A percentile compares a stretch with the other conserved stretches of the same genome.
phyloP scores from a whole-genome alignment of 2,329 filamentous ascomycete genomes.

The Aureobasidium melanogenum region DNA sequence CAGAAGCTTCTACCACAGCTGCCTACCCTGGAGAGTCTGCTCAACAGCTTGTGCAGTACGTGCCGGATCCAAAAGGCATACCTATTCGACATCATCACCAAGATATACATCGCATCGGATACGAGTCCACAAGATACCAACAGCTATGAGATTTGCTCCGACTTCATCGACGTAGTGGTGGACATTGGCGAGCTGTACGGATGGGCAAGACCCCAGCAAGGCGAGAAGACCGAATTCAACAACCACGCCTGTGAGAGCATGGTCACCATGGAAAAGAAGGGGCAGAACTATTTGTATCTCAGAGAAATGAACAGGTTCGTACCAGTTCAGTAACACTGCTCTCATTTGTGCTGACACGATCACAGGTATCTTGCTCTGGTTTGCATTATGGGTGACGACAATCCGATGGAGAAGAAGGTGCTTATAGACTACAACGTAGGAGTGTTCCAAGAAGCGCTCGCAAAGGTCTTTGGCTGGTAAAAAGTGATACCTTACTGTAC shows the following conservation, averaged over 20 bases:
- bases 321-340: not conserved
- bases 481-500: not conserved
- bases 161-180: conserved; percentile 97
- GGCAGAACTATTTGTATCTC: conserved; percentile 53
- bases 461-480: conserved; percentile 57
- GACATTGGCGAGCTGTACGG: conserved; percentile 95
- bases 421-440: conserved; percentile 82
- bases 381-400: conserved; percentile 75
- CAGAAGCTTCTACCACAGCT: conserved; percentile 94
- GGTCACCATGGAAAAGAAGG: conserved; percentile 51
- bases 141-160: conserved; percentile 95
- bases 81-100: conserved; percentile 92
- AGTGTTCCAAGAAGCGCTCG: conserved; percentile 68
- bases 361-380: conserved; percentile 66
- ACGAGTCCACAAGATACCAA: conserved; percentile 88
- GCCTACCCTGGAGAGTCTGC: conserved; percentile 82
- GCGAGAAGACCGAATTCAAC: conserved; percentile 27
- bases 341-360: not conserved
- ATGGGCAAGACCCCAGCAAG: conserved; percentile 45
- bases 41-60: conserved; percentile 87
- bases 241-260: conserved; percentile 52
- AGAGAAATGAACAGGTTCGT: conserved; percentile 58
- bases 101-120: conserved; percentile 97
- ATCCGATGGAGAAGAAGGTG: conserved; percentile 73
- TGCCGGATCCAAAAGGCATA: conserved; percentile 98